Evolutionary conservation across 495 filamentous ascomycete species (phyloP).

Genomic region (Xylaria castorea): DNA sequence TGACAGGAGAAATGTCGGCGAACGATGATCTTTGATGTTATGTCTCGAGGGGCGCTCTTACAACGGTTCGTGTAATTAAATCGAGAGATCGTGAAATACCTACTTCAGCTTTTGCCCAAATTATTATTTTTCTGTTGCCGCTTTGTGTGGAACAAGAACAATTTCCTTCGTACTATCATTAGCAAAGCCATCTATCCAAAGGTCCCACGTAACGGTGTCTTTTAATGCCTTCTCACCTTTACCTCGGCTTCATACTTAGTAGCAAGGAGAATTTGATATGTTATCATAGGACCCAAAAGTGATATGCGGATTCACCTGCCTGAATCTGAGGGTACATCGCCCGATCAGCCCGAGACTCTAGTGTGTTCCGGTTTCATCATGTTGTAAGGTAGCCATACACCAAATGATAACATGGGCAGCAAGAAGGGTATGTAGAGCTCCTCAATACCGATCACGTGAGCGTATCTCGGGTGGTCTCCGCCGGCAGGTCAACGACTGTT

Average conservation of each 20-base stretch:
- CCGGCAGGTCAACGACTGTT: neutral
- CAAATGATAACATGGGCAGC: neutral
- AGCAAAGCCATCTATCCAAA: neutral
- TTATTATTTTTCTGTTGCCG: too few species aligned
- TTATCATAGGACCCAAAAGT: neutral
- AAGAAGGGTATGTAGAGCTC: neutral
- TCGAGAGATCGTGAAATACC: neutral
- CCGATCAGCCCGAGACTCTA: neutral
- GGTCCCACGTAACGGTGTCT: neutral
- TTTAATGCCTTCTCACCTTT: neutral
- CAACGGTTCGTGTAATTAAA: neutral
- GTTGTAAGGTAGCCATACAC: neutral
- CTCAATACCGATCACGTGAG: conserved; percentile 27
- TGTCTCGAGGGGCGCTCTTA: neutral
- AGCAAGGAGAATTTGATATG: neutral
- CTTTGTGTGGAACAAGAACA: neutral
- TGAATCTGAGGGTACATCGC: neutral
- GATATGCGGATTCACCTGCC: neutral
- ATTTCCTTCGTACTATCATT: too few species aligned
- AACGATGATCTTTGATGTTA: neutral
- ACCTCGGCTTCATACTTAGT: neutral
- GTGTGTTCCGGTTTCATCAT: neutral
- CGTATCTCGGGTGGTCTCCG: conserved; percentile 24
- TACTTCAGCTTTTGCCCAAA: neutral
- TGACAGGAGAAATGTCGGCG: neutral